A percentile compares a stretch with the other conserved stretches of the same genome.
Conservation (phyloP, 306 rosid species). For the Vicia faba region DNA sequence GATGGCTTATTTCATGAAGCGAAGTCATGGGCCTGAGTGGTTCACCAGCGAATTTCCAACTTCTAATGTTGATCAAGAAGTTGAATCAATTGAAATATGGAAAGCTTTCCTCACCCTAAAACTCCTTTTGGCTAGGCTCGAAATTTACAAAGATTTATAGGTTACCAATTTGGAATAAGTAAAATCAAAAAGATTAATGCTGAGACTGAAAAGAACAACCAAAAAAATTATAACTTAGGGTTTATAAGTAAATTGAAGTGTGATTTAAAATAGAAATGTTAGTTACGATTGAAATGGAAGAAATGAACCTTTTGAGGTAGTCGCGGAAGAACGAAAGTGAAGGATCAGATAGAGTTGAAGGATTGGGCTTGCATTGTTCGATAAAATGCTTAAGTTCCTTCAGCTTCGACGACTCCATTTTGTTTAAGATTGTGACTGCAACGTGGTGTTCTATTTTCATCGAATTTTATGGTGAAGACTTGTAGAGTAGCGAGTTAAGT, state of each 20-base stretch:
- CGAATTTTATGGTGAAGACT: conserved; percentile 1
- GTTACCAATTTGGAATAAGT: conserved; percentile 63
- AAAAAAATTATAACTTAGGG: background rate
- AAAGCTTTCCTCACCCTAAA: too few species aligned
- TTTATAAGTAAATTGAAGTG: background rate
- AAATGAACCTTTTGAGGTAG: conserved; percentile 65
- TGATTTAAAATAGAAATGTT: background rate
- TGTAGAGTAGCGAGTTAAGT: background rate
- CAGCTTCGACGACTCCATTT: conserved; percentile 72
- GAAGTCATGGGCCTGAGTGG: too few species aligned
- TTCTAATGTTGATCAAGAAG: too few species aligned
- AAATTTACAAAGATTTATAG: background rate
- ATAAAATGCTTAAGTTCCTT: conserved; percentile 68
- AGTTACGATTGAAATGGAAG: background rate
- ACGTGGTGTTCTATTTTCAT: conserved; percentile 1
- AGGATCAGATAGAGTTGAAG: conserved; percentile 74
- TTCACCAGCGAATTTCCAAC: too few species aligned
- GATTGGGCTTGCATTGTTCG: conserved; percentile 76
- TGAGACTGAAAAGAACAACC: conserved; percentile 52
- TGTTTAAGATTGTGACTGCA: conserved; percentile 1
- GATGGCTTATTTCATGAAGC: too few species aligned
- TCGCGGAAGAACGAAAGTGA: conserved; percentile 93
- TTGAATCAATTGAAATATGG: too few species aligned
- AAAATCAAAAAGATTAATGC: conserved; percentile 59
- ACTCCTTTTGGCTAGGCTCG: too few species aligned